Percentiles rank a stretch among this genome's conserved stretches.
Conservation (phyloP, 768 basidiomycete species). For the Lactarius sp. region DNA sequence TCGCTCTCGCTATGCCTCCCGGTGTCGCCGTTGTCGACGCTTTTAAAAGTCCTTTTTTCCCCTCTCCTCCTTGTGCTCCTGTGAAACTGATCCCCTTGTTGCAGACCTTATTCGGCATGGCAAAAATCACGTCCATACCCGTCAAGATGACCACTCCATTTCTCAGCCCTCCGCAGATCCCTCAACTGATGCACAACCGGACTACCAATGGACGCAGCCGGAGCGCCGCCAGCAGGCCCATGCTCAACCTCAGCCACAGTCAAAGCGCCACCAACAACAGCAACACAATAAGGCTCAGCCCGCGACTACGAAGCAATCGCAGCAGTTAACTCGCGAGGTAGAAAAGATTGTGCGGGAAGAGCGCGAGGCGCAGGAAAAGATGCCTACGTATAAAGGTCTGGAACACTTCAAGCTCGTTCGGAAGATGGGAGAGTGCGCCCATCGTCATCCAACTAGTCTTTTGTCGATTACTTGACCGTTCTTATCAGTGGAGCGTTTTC, state of each 20-base stretch:
- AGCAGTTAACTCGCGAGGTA: constrained; percentile 42
- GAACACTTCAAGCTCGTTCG: constrained; percentile 71
- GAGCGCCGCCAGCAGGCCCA: constrained; percentile 34
- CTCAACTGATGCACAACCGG: constrained; percentile 21
- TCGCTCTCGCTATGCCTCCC: constrained; percentile 14
- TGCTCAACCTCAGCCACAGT: constrained; percentile 29
- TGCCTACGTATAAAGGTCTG: constrained; percentile 84
- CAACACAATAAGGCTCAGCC: constrained; percentile 17
- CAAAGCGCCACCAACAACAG: constrained; percentile 33
- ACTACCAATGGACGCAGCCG: constrained; percentile 26
- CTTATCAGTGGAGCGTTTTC: constrained; percentile 84
- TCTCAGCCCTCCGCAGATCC: constrained; percentile 11
- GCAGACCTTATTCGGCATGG: constrained; percentile 52
- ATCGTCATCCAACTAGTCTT: constrained; percentile 9
- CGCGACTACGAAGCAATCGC: constrained; percentile 18
- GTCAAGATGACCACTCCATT: constrained; percentile 17
- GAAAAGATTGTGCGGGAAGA: constrained; percentile 75
- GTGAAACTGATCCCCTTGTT: constrained; percentile 6
- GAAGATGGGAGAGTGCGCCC: constrained; percentile 91
- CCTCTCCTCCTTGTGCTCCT: not conserved
- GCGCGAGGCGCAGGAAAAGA: constrained; percentile 61
- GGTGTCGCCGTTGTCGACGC: constrained; percentile 25
- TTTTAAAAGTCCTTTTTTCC: constrained; percentile 21
- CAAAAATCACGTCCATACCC: constrained; percentile 36
- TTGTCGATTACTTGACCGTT: constrained; percentile 23